Conservation (phyloP, 2,329 filamentous ascomycete species). For the Thelonectria olida region DNA sequence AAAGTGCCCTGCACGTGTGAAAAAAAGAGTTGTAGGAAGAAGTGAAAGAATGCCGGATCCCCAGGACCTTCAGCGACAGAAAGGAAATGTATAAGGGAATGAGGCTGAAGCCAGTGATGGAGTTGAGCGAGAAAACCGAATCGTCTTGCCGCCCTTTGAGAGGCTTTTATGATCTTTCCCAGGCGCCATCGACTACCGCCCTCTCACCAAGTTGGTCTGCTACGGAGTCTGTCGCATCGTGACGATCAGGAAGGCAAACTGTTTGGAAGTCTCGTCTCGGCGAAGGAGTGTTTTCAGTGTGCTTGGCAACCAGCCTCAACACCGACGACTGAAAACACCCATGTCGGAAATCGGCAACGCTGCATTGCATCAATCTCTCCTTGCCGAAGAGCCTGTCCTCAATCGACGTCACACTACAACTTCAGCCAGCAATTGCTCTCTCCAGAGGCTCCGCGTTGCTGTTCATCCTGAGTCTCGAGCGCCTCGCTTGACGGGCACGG, state of each 20-base stretch:
- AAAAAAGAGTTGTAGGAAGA: conserved; percentile 13
- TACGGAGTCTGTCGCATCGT: conserved; percentile 35
- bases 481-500: neutral
- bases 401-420: neutral
- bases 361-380: neutral
- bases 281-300: neutral
- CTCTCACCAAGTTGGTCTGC: conserved; percentile 19
- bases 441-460: no score
- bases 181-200: neutral
- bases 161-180: conserved; percentile 28
- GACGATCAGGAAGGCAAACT: conserved; percentile 21
- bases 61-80: conserved; percentile 33
- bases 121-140: neutral
- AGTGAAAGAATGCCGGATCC: conserved; percentile 32
- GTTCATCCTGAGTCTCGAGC: neutral
- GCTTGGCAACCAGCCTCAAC: neutral
- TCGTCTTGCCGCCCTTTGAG: neutral
- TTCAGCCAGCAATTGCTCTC: no score
- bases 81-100: conserved; percentile 21
- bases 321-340: neutral
- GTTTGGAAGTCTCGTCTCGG: conserved; percentile 18
- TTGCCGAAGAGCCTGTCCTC: neutral
- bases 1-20: conserved; percentile 35
- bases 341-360: neutral
- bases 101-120: conserved; percentile 33